These are phyloP conservation scores for Termitomyces sp. DNA, from an alignment of 768 basidiomycete species.

Conservation along the genomic window DNA sequence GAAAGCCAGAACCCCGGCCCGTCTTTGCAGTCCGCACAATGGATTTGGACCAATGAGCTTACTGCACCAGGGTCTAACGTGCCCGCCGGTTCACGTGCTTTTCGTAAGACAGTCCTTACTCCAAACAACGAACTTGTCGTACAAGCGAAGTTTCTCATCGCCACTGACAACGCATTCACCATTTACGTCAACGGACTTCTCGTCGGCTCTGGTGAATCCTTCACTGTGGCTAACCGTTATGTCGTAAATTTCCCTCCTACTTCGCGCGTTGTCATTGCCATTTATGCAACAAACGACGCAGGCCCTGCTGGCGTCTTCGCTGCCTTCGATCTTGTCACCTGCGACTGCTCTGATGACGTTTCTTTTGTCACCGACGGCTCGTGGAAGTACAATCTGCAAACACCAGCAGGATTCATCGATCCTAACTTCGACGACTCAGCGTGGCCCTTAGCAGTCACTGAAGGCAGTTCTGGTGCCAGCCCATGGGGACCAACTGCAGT, in stretches of 20 bases:
- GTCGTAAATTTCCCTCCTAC: constrained; percentile 13
- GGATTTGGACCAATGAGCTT: constrained; percentile 30
- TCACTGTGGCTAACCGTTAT: constrained; percentile 14
- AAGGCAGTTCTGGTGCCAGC: constrained; percentile 16
- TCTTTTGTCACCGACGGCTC: constrained; percentile 16
- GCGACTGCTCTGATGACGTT: constrained; percentile 12
- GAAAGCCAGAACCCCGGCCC: constrained; percentile 17
- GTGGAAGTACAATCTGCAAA: constrained; percentile 19
- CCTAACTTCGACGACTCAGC: constrained; percentile 15
- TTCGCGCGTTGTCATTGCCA: constrained; percentile 16
- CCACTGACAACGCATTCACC: constrained; percentile 21
- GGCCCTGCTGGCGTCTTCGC: constrained; percentile 19
- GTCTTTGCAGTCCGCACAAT: constrained; percentile 19
- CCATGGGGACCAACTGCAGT: constrained; percentile 20
- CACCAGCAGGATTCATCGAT: constrained; percentile 13
- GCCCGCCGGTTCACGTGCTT: constrained; percentile 22
- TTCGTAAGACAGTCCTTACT: constrained; percentile 22
- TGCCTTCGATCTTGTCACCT: constrained; percentile 16
- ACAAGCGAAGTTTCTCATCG: constrained; percentile 20
- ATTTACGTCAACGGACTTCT: constrained; percentile 25
- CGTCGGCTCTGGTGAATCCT: constrained; percentile 18
- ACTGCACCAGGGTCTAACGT: constrained; percentile 9
- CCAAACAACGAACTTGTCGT: constrained; percentile 18
- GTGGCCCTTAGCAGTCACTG: constrained; percentile 18
- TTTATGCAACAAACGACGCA: constrained; percentile 10